These are phyloP conservation scores for Elsinoe australis DNA, from an alignment of 2,329 filamentous ascomycete genomes.

Conservation along the genomic window DNA sequence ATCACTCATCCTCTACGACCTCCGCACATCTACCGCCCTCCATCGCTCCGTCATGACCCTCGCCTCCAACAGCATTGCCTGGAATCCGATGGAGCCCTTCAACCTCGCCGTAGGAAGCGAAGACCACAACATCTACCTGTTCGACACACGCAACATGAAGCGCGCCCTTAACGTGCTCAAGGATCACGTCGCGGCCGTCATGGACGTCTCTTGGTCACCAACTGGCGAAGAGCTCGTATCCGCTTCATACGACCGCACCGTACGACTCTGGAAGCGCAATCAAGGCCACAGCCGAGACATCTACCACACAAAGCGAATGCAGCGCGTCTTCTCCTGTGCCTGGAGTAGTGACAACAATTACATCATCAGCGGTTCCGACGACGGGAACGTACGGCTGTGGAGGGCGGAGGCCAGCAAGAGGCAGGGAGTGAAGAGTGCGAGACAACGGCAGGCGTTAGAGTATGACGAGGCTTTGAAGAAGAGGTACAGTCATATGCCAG, in stretches of 20 bases:
- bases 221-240: conserved; percentile 90
- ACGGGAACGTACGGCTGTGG: conserved; percentile 88
- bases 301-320: conserved; percentile 97
- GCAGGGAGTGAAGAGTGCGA: conserved; percentile 75
- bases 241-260: conserved; percentile 79
- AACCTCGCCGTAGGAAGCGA: conserved; percentile 91
- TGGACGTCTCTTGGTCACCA: conserved; percentile 92
- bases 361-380: conserved; percentile 82
- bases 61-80: conserved; percentile 73
- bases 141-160: conserved; percentile 88
- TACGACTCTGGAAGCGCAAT: conserved; percentile 75
- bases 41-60: conserved; percentile 75
- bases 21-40: conserved; percentile 76
- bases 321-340: conserved; percentile 75
- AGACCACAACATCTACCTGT: conserved; percentile 87
- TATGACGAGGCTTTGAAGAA: conserved; percentile 81
- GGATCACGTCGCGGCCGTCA: conserved; percentile 83
- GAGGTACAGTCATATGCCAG: conserved; percentile 90
- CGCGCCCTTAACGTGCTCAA: conserved; percentile 83
- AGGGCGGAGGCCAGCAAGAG: conserved; percentile 75
- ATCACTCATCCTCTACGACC: conserved; percentile 81
- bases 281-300: conserved; percentile 82
- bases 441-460: conserved; percentile 79
- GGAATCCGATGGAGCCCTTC: conserved; percentile 96
- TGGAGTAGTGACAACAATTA: conserved; percentile 90